phyloP scores from a whole-genome alignment of 148 eudicot species.

The Rhododendron henanense region DNA sequence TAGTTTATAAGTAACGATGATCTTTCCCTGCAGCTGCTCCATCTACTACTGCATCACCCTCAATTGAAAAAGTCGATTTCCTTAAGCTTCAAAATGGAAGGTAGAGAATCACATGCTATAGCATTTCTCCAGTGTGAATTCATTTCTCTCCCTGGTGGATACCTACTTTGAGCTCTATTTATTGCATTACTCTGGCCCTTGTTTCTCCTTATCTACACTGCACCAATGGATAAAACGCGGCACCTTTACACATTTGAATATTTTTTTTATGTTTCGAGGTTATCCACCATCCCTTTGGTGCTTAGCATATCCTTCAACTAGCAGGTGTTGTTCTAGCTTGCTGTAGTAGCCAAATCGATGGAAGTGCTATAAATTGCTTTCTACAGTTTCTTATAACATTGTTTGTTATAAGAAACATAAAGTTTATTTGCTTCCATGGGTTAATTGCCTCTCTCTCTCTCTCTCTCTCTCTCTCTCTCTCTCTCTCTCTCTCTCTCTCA shows the following conservation, averaged over 20 bases:
- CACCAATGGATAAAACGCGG: not conserved
- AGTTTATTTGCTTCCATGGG: not conserved
- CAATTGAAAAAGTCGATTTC: slow-evolving; percentile 62
- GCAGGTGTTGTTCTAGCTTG: not conserved
- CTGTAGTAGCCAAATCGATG: not conserved
- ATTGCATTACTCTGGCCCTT: not conserved
- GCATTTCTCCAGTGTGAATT: not conserved
- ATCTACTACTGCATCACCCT: slow-evolving; percentile 42
- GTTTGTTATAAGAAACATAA: not conserved
- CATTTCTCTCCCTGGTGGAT: not conserved
- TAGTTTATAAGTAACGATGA: not conserved
- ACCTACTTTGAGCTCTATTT: not conserved
- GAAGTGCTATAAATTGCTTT: not conserved
- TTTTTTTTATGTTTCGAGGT: not conserved
- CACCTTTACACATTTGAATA: not conserved
- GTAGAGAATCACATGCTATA: slow-evolving; percentile 23
- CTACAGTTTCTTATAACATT: not conserved
- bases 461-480: not conserved
- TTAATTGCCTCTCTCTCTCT: not conserved
- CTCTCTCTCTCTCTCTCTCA: not conserved
- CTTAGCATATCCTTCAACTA: not conserved
- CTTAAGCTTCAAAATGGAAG: slow-evolving; percentile 99
- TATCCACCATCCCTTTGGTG: not conserved
- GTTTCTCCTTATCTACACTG: slow-evolving; percentile 1
- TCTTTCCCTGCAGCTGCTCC: slow-evolving; percentile 63